Evolutionary conservation across 306 rosid species (phyloP).

Genomic region (Quercus parvula): DNA sequence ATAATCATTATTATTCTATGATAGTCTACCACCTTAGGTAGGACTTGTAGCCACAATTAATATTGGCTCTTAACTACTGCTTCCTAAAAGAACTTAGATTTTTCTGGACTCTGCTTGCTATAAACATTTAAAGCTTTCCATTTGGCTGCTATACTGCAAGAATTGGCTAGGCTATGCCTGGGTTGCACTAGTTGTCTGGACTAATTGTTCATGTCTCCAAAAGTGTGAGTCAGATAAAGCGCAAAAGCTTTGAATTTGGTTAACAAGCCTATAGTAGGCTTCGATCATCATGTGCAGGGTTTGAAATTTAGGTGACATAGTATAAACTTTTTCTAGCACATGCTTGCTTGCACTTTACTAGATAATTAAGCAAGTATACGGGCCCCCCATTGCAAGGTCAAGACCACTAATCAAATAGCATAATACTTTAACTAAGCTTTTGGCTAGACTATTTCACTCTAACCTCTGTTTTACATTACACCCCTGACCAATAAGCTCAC

Average conservation of each 20-base stretch:
- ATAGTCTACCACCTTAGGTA: too few relatives aligned
- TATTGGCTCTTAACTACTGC: neutral
- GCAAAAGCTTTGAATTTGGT: too few relatives aligned
- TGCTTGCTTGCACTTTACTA: slow-evolving; percentile 17
- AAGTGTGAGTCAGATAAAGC: too few relatives aligned
- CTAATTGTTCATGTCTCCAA: too few relatives aligned
- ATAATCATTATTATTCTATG: too few relatives aligned
- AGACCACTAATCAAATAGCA: neutral
- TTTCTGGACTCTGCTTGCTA: neutral
- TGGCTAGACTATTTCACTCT: too few relatives aligned
- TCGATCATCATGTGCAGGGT: neutral
- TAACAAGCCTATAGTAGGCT: neutral
- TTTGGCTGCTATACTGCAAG: too few relatives aligned
- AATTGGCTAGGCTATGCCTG: too few relatives aligned
- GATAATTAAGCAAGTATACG: neutral
- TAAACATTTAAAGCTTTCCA: too few relatives aligned
- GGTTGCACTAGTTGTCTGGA: too few relatives aligned
- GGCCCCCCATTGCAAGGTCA: neutral
- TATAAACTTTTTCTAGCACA: slow-evolving; percentile 22
- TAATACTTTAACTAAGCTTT: neutral
- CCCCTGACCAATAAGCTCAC: too few relatives aligned
- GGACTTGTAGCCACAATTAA: neutral
- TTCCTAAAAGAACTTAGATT: neutral
- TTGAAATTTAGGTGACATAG: slow-evolving; percentile 13
- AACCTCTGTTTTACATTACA: too few relatives aligned